Evolutionary conservation across 2,329 filamentous ascomycete genomes (phyloP).

Genomic region (Nemania abortiva): DNA sequence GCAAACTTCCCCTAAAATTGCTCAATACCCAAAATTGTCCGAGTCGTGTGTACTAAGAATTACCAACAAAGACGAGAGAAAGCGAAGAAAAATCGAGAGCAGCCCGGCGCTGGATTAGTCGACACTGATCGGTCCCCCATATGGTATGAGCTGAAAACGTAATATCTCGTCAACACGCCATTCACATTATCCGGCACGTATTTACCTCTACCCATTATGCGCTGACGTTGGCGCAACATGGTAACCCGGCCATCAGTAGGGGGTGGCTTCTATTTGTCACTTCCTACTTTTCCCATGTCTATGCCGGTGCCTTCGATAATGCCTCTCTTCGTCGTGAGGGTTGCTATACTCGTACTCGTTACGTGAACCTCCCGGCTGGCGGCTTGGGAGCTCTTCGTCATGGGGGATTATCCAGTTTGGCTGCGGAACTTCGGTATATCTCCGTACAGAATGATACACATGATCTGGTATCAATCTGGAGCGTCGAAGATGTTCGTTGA

Average conservation of each 20-base stretch:
- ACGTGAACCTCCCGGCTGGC: not conserved
- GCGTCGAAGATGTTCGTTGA: constrained; percentile 75
- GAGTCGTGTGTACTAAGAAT: constrained; percentile 14
- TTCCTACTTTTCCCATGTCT: constrained; percentile 12
- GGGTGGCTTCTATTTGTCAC: not conserved
- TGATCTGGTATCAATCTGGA: constrained; percentile 30
- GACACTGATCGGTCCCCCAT: constrained; percentile 16
- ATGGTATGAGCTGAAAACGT: constrained; percentile 24
- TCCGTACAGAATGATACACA: constrained; percentile 9
- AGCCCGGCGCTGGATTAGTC: constrained; percentile 18
- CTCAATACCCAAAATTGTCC: constrained; percentile 7
- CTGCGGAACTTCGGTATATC: constrained; percentile 34
- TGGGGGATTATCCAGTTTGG: not conserved
- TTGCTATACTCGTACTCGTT: not conserved
- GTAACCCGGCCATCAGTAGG: constrained; percentile 1
- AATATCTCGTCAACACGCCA: constrained; percentile 11
- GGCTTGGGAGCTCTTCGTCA: not conserved
- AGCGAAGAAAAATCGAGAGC: constrained; percentile 16
- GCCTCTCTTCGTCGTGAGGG: constrained; percentile 5
- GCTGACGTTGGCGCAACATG: not conserved
- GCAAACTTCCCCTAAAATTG: not conserved
- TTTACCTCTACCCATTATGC: not conserved
- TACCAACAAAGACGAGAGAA: constrained; percentile 11
- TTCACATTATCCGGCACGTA: constrained; percentile 6
- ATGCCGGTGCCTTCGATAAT: constrained; percentile 3